A percentile compares a stretch with the other conserved stretches of the same genome.
These are phyloP conservation scores for Gonapodya sp. DNA, from an alignment of 192 early-diverging fungal genomes.

Conservation along the genomic window DNA sequence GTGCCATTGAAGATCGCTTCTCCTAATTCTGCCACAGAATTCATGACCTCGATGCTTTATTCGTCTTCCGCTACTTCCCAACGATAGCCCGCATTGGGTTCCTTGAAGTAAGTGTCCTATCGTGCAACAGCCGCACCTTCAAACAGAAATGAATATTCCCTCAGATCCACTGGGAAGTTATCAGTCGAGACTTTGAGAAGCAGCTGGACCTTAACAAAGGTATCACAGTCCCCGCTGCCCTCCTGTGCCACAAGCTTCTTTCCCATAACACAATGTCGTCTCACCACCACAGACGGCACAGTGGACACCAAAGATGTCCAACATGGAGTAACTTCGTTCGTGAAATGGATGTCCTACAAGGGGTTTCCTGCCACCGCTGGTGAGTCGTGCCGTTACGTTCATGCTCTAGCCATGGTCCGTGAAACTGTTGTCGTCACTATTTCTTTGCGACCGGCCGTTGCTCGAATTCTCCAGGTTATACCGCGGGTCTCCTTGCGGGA, in stretches of 20 bases:
- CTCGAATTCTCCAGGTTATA: background rate
- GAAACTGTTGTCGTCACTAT: background rate
- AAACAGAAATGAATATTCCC: no score
- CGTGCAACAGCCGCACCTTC: no score
- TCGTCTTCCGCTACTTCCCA: no score
- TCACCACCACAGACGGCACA: background rate
- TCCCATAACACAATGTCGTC: background rate
- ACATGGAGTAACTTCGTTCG: background rate
- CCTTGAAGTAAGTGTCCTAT: no score
- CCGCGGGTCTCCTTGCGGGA: background rate
- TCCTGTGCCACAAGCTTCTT: background rate
- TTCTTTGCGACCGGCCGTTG: background rate
- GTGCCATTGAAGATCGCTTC: no score
- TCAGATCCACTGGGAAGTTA: background rate
- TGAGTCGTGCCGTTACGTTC: no score
- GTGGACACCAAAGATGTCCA: background rate
- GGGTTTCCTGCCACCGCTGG: background rate
- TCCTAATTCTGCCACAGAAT: no score
- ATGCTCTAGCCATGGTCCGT: background rate
- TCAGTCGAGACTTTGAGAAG: background rate
- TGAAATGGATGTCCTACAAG: slow-evolving; percentile 1
- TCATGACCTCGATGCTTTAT: no score
- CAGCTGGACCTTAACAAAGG: background rate
- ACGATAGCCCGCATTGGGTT: background rate
- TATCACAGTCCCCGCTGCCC: background rate